These are phyloP conservation scores for Globisporangium ultimum DNA, from an alignment of 352 stramenopile genomes.

Conservation along the genomic window DNA sequence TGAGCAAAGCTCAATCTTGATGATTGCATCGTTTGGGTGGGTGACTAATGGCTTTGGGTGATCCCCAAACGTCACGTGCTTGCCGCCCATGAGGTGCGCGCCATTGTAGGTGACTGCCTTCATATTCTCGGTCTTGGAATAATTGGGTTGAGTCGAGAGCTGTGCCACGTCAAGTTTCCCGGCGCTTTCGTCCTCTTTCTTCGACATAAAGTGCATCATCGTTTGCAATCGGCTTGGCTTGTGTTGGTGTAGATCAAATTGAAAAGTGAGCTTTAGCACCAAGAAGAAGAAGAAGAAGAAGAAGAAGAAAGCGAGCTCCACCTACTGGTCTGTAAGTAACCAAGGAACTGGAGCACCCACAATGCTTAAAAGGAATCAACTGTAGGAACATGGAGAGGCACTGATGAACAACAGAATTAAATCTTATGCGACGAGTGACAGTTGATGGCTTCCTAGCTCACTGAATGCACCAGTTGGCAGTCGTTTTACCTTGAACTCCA, in stretches of 20 bases:
- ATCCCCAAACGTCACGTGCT: slow-evolving; percentile 23
- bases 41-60: slow-evolving; percentile 26
- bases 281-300: too few species aligned
- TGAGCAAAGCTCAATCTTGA: slow-evolving; percentile 25
- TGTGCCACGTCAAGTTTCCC: slow-evolving; percentile 25
- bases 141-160: slow-evolving; percentile 23
- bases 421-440: too few species aligned
- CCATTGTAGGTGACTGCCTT: slow-evolving; percentile 31
- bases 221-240: not conserved
- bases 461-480: too few species aligned
- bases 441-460: too few species aligned
- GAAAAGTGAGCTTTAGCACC: not conserved
- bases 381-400: too few species aligned
- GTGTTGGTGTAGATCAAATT: not conserved
- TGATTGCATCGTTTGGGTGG: slow-evolving; percentile 27
- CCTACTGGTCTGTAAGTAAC: too few species aligned
- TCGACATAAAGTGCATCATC: slow-evolving; percentile 27
- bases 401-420: too few species aligned
- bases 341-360: too few species aligned
- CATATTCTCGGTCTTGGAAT: slow-evolving; percentile 25
- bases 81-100: slow-evolving; percentile 17
- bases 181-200: slow-evolving; percentile 27
- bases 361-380: too few species aligned
- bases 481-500: too few species aligned
- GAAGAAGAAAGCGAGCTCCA: too few species aligned